phyloP scores from a whole-genome alignment of 129 eudicot species.

The Tagetes patula region DNA sequence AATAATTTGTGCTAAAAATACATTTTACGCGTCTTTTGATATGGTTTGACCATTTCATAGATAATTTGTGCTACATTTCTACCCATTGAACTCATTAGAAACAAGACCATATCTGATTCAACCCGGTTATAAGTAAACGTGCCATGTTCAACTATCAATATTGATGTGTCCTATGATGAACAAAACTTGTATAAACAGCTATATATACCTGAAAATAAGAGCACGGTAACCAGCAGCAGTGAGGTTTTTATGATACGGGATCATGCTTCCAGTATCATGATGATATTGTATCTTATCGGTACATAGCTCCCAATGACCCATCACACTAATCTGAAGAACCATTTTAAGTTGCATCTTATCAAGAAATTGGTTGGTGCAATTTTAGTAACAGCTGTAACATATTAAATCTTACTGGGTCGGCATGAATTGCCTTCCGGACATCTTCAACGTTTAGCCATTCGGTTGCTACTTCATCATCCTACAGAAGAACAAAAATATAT shows the following conservation, averaged over 20 bases:
- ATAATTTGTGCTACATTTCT: too few species aligned
- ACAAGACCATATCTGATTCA: too few species aligned
- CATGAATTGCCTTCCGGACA: slow-evolving; percentile 91
- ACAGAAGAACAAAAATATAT: slow-evolving; percentile 2
- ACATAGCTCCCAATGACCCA: slow-evolving; percentile 77
- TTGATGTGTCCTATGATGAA: not conserved
- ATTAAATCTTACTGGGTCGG: slow-evolving; percentile 60
- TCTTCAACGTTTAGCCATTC: slow-evolving; percentile 77
- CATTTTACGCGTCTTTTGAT: too few species aligned
- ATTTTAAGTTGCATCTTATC: not conserved
- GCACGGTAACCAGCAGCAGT: slow-evolving; percentile 83
- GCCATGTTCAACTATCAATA: too few species aligned
- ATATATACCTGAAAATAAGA: slow-evolving; percentile 72
- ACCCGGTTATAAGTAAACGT: not conserved
- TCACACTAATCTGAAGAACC: slow-evolving; percentile 49
- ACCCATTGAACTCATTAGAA: too few species aligned
- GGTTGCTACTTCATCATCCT: slow-evolving; percentile 88
- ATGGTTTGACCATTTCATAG: too few species aligned
- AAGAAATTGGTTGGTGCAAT: not conserved
- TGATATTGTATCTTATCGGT: slow-evolving; percentile 52
- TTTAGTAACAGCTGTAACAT: not conserved
- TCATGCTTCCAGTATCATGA: slow-evolving; percentile 96
- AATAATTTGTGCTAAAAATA: too few species aligned
- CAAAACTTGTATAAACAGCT: not conserved
- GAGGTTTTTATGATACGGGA: slow-evolving; percentile 81